These are phyloP conservation scores for Helminthosporium solani DNA, from an alignment of 2,329 filamentous ascomycete genomes.

Conservation along the genomic window DNA sequence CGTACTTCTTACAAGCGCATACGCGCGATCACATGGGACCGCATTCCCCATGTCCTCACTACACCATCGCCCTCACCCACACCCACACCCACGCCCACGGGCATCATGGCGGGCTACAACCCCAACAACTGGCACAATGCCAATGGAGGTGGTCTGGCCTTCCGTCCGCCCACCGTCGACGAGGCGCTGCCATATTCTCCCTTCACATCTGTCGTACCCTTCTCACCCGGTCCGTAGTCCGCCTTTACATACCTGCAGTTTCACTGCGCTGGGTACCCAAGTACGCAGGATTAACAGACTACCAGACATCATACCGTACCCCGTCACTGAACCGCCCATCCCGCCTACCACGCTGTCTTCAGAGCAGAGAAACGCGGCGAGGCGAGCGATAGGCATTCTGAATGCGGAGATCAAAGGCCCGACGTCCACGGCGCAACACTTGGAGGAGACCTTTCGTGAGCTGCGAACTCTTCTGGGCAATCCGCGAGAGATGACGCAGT, in stretches of 20 bases:
- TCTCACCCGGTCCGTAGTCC: conserved; percentile 64
- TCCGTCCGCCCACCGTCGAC: conserved; percentile 55
- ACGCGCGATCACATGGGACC: background rate
- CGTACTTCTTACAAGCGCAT: background rate
- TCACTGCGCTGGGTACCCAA: too few species aligned
- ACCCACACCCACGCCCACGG: background rate
- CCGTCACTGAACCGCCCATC: conserved; percentile 44
- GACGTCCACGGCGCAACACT: conserved; percentile 60
- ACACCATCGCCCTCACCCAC: background rate
- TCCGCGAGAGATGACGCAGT: conserved; percentile 68
- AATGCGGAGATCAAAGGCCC: conserved; percentile 67
- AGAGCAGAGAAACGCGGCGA: conserved; percentile 52
- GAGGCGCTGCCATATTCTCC: conserved; percentile 82
- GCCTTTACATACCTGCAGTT: conserved; percentile 22
- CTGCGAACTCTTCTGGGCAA: conserved; percentile 69
- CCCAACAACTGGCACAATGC: conserved; percentile 31
- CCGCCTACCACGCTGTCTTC: conserved; percentile 38
- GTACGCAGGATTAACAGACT: too few species aligned
- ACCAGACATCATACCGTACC: conserved; percentile 50
- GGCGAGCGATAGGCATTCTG: conserved; percentile 62
- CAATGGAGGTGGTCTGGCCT: conserved; percentile 37
- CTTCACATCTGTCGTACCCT: conserved; percentile 76
- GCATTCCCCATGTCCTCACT: background rate
- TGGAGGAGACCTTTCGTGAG: conserved; percentile 72
- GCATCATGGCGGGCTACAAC: conserved; percentile 25